Percentiles rank a stretch among this genome's conserved stretches.
phyloP scores from a whole-genome alignment of 176 grass and related monocot genomes.

The Cocos nucifera region DNA sequence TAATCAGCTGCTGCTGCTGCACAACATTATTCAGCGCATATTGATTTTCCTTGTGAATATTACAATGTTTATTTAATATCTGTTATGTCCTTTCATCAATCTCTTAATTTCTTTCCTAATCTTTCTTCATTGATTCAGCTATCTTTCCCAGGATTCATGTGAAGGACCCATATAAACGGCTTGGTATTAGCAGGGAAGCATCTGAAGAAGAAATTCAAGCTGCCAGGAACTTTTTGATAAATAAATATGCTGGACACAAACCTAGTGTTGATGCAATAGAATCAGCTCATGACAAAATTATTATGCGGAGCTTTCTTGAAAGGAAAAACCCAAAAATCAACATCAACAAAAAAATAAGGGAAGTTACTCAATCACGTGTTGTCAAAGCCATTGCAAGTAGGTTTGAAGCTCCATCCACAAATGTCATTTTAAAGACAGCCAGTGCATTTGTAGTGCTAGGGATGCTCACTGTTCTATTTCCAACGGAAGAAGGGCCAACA shows the following conservation, averaged over 20 bases:
- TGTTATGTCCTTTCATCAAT: constrained; percentile 6
- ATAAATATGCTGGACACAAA: constrained; percentile 75
- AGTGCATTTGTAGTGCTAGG: constrained; percentile 52
- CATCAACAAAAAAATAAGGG: constrained; percentile 70
- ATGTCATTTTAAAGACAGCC: constrained; percentile 70
- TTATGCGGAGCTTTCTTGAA: constrained; percentile 83
- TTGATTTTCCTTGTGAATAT: background rate
- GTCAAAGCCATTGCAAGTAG: constrained; percentile 60
- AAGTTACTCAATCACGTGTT: constrained; percentile 53
- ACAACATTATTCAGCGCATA: background rate
- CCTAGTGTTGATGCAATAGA: constrained; percentile 89
- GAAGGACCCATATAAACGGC: constrained; percentile 73
- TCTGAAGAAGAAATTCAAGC: constrained; percentile 98
- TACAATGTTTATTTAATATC: constrained; percentile 1
- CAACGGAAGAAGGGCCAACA: constrained; percentile 89
- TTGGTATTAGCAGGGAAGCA: constrained; percentile 84
- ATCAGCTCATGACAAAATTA: constrained; percentile 80
- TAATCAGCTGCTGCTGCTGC: too few relatives aligned
- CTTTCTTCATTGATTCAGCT: constrained; percentile 45
- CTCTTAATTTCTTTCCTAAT: constrained; percentile 1
- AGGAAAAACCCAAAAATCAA: constrained; percentile 78
- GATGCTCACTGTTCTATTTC: constrained; percentile 58
- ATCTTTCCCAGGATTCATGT: constrained; percentile 81
- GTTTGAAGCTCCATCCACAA: constrained; percentile 71
- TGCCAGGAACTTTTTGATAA: constrained; percentile 76